Percentiles rank a stretch among this genome's conserved stretches.
Evolutionary conservation across 1,139 yeast species (phyloP).

Genomic region (Hanseniaspora uvarum): DNA sequence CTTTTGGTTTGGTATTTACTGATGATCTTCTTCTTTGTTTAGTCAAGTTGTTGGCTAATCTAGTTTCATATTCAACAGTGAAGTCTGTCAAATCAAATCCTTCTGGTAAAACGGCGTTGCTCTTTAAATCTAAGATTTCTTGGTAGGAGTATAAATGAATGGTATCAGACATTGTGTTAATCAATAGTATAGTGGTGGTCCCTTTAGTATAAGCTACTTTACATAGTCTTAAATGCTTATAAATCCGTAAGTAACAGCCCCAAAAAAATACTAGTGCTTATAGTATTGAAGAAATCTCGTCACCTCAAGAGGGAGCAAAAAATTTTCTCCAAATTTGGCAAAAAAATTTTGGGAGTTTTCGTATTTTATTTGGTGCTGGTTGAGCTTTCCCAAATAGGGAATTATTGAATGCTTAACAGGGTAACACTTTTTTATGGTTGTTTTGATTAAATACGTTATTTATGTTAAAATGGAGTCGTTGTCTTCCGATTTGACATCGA

Average conservation of each 20-base stretch:
- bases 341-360: too few species aligned
- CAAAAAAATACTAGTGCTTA: too few species aligned
- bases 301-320: too few species aligned
- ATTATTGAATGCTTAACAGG: too few species aligned
- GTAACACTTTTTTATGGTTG: too few species aligned
- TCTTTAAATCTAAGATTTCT: constrained; percentile 50
- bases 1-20: constrained; percentile 41
- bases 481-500: background rate
- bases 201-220: background rate
- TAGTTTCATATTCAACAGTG: constrained; percentile 47
- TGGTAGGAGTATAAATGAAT: constrained; percentile 48
- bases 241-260: too few species aligned
- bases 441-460: too few species aligned
- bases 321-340: too few species aligned
- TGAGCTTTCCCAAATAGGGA: background rate
- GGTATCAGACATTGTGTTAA: constrained; percentile 11
- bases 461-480: background rate
- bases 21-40: constrained; percentile 51
- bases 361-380: background rate
- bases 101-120: constrained; percentile 48
- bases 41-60: constrained; percentile 22
- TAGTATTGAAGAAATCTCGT: too few species aligned
- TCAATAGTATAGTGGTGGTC: constrained; percentile 33
- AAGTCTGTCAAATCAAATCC: constrained; percentile 56
- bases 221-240: too few species aligned